Evolutionary conservation across 148 eudicot species (phyloP), one percentile per base, ranked within the genome.

Genomic region (Rhododendron mucronatum): DNA sequence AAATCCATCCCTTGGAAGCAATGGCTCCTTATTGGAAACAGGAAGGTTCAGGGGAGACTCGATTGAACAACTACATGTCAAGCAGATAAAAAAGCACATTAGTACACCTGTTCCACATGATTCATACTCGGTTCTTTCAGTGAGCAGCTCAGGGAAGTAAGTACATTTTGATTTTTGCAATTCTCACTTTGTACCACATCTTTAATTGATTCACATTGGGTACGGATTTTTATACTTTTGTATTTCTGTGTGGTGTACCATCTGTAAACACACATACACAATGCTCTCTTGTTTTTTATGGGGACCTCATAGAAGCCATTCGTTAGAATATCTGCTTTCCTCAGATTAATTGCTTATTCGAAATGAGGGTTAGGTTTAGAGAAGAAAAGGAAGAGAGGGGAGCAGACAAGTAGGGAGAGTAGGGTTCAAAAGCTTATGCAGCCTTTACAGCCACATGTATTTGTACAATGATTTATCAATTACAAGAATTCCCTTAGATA

Each of bases 101-200:
- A 94, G 96, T 83, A 94, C 98, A 78, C 94, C 98, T 71, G 96
- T 94, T 88, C 98, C 99, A 20, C 98, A 97, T 85, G 99, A 95
- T 91, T 94, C 98, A 47, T 95, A 94, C 86, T 91, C 98, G 7
- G 95, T 97, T 83, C 92, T 95, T 85, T 95, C 99, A 78, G 90
- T 97, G 82, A 97, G 99, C 94, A 95, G 98, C 91, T 93, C 98
- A 1, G 98, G 96, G 86, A 97, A 94, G 99, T 97, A 94, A 94
- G 98, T 94, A 85, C 20, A 78, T 45, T 18, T 61, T 78, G 85
- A 77, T 39, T 45, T 41, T 75, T 81, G 41, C 48, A 59, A 71
- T 63, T 76, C 21, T 78, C 21, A 69, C 35, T 35, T 81, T 26
- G 67, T 37, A 18, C 82, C n/a, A n/a, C 81, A 71, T 55, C 67